These are phyloP conservation scores for Leccinellum luteum DNA, from an alignment of 768 basidiomycete species.

Conservation along the genomic window DNA sequence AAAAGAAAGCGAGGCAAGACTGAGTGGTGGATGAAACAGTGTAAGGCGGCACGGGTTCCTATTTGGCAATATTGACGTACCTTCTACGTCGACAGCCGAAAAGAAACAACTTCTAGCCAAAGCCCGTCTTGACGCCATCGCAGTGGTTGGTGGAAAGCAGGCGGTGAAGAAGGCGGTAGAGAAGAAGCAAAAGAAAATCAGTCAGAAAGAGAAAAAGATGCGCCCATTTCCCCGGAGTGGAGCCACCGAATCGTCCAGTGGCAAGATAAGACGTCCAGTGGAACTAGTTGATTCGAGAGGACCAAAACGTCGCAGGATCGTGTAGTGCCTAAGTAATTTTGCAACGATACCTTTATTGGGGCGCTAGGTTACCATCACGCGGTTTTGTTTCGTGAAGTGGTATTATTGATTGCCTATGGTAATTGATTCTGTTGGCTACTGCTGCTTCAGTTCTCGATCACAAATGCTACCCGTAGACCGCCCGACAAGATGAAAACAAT, in stretches of 20 bases:
- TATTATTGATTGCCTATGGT: conserved; percentile 31
- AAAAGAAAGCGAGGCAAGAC: conserved; percentile 77
- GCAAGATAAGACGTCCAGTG: conserved; percentile 17
- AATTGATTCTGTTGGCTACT: conserved; percentile 28
- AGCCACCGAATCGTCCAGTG: conserved; percentile 9
- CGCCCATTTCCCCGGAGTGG: conserved; percentile 55
- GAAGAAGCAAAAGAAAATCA: conserved; percentile 83
- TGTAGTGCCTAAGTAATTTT: conserved; percentile 1
- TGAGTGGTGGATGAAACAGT: conserved; percentile 81
- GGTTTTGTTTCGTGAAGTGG: conserved; percentile 1
- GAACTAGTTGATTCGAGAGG: conserved; percentile 7
- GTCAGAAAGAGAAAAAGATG: conserved; percentile 86
- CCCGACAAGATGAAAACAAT: conserved; percentile 28
- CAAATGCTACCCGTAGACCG: conserved; percentile 20
- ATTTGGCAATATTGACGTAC: not conserved
- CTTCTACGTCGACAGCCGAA: conserved; percentile 51
- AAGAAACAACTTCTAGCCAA: conserved; percentile 71
- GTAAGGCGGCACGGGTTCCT: conserved; percentile 40
- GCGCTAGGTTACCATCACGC: not conserved
- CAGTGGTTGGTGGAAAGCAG: conserved; percentile 68
- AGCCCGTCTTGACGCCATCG: conserved; percentile 78
- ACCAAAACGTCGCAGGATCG: conserved; percentile 25
- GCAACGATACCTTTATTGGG: not conserved
- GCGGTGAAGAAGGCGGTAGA: conserved; percentile 88
- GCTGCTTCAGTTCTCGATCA: conserved; percentile 26